These are phyloP conservation scores for Kodamaea plutei DNA, from an alignment of 1,139 yeast species.

Conservation along the genomic window DNA sequence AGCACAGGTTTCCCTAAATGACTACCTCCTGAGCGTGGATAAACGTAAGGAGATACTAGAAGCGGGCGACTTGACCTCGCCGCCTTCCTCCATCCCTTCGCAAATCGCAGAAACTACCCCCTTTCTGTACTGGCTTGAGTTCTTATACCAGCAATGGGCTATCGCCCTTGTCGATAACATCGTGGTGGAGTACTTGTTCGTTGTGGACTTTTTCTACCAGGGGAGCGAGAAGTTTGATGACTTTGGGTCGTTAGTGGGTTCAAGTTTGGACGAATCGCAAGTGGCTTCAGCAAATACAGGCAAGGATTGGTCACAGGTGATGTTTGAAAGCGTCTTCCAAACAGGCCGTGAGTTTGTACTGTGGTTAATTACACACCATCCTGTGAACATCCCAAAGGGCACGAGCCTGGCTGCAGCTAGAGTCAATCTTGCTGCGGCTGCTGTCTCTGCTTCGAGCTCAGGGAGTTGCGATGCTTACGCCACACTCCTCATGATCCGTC, in stretches of 20 bases:
- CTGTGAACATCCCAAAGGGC: slow-evolving; percentile 17
- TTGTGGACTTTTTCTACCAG: slow-evolving; percentile 64
- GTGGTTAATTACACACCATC: slow-evolving; percentile 35
- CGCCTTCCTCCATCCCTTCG: slow-evolving; percentile 69
- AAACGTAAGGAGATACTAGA: slow-evolving; percentile 50
- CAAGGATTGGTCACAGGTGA: slow-evolving; percentile 47
- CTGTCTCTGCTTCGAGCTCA: slow-evolving; percentile 12
- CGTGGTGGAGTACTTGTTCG: slow-evolving; percentile 70
- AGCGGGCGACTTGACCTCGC: slow-evolving; percentile 14
- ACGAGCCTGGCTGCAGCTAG: slow-evolving; percentile 13
- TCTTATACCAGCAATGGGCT: slow-evolving; percentile 68
- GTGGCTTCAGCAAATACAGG: slow-evolving; percentile 16
- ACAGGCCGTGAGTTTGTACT: slow-evolving; percentile 37
- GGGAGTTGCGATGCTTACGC: slow-evolving; percentile 74
- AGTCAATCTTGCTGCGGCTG: slow-evolving; percentile 13
- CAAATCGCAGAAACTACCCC: slow-evolving; percentile 82
- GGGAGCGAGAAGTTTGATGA: slow-evolving; percentile 39
- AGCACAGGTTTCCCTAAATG: slow-evolving; percentile 26
- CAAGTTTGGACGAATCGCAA: not conserved
- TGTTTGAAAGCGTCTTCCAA: slow-evolving; percentile 49
- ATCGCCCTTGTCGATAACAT: slow-evolving; percentile 74
- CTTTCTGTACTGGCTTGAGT: slow-evolving; percentile 64
- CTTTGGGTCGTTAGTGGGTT: slow-evolving; percentile 38
- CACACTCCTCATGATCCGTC: slow-evolving; percentile 68
- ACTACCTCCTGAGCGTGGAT: slow-evolving; percentile 53